Percentiles rank a stretch among this genome's conserved stretches.
Evolutionary conservation across 2,329 filamentous ascomycete genomes (phyloP).

Genomic region (Leptographium galeiforme): DNA sequence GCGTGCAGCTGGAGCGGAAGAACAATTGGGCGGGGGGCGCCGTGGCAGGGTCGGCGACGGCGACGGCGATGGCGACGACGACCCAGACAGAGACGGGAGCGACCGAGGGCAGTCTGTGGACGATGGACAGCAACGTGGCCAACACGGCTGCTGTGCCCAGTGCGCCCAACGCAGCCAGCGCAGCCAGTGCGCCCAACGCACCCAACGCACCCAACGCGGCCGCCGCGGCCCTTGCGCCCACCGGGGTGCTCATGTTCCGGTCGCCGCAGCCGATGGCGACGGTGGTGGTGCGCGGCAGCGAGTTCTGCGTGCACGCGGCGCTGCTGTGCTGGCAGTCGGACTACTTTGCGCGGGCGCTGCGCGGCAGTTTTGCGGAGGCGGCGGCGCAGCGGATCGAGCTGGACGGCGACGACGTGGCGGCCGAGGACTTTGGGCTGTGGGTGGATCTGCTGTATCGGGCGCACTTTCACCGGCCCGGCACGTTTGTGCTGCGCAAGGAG

Average conservation of each 20-base stretch:
- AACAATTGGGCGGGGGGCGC: too few species aligned
- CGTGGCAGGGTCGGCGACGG: too few species aligned
- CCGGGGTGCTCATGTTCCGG: too few species aligned
- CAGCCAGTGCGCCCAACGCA: too few species aligned
- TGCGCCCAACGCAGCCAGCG: too few species aligned
- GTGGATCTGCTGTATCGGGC: conserved; percentile 12
- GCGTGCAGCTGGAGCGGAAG: not conserved
- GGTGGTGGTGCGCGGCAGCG: conserved; percentile 7
- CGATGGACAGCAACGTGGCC: too few species aligned
- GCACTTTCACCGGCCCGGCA: conserved; percentile 7
- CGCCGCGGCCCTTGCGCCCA: too few species aligned
- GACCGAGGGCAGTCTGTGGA: too few species aligned
- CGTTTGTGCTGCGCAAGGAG: conserved; percentile 12
- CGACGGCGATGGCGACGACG: too few species aligned
- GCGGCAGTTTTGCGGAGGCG: conserved; percentile 10
- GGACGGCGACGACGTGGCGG: conserved; percentile 9
- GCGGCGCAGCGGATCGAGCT: conserved; percentile 10
- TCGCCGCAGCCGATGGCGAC: conserved; percentile 8
- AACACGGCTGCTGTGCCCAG: too few species aligned
- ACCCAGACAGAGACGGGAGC: too few species aligned
- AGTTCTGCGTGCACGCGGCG: conserved; percentile 10
- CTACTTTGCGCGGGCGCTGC: conserved; percentile 12
- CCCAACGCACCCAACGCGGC: too few species aligned
- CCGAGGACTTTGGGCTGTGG: conserved; percentile 12
- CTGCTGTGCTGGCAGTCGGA: conserved; percentile 11